Evolutionary conservation across 495 filamentous ascomycete species (phyloP), one percentile per base, ranked within the genome.

Genomic region (Viridothelium virens): DNA sequence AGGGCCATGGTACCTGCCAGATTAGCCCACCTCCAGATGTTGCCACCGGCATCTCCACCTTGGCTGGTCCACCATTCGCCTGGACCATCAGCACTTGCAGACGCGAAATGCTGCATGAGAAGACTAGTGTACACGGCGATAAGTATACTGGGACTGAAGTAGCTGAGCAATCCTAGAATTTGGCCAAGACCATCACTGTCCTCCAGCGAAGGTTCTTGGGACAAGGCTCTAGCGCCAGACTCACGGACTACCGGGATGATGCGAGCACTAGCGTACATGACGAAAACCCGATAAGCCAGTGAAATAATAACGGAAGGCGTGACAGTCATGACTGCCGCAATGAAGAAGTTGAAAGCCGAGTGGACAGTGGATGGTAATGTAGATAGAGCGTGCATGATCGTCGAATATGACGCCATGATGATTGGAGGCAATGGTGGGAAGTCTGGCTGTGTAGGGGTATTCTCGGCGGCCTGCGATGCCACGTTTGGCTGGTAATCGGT

Each of bases 401-500:
- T 96, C 47, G 90, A 90, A 77, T 96, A 98, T 37, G 92, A 96
- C n/a, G 92, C 93, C 94, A 98, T 97, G 74, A 98, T 89, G 61
- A 97, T 92, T 0, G 94, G 94, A 1, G 94, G 94, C 6, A 98
- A 83, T 4, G 94, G 94, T 3, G 94, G 94, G 64, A 98, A 94
- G 38, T 96, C 92, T 12, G 87, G 84, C 65, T 87, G 80, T 4
- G 81, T 68, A 80, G 78, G 44, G 82, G 79, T 9, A 83, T 81
- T 25, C 84, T 83, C n/a, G n/a, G 9, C 5, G 38, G 83, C 76
- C 1, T 83, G 82, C 53, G 82, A 67, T 2, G 59, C 67, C 5
- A 68, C 79, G 3, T 89, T 91, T 9, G 92, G 92, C 70, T 91
- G 84, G 77, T 97, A 98, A 74, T 98, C 94, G 53, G 94, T 98